Base-by-base conservation (phyloP, 2,329 filamentous ascomycete species). In the Fusarium napiforme region DNA sequence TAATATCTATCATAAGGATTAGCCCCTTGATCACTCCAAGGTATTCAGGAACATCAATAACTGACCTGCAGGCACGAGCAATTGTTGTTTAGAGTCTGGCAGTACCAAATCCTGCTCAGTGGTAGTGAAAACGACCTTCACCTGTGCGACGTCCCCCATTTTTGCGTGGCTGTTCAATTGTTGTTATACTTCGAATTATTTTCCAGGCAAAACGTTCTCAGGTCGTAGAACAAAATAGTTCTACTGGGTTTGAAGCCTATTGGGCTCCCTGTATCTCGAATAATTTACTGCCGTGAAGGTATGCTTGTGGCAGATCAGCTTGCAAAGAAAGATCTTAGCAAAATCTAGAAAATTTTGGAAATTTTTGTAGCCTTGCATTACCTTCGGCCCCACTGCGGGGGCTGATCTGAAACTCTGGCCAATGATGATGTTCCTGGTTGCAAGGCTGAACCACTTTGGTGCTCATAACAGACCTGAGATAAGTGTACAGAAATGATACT, bases 111-210 rank as follows among this genome's bases (percentile, higher is more conserved):
- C 89, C 61, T 86, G 81, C 71, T 91, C 88, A 63, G 86, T 87
- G 50, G 91, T 93, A 67, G 88, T 91, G 83, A 93, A 92, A 81
- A 90, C 85, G 69, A 93, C 90, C 82, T 90, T 91, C 71, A 93
- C 86, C 82, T 92, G 90, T 59, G 85, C 82, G 73, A 82, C 79
- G 74, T 83, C 77, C 72, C 82, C 82, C 83, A 85, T 85, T 43
- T 64, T 65, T 77, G 67, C 66, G 55, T 36, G 32, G 47, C 21
- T 56, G 26, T 49, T 42, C 21, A 45, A 28, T 45, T 28, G 23
- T 42, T 37, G 23, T 53, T 55, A 28, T 40, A 19, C 36, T 18
- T 40, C 34, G 21, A 36, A 28, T 43, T 26, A 12, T 52, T 42
- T n/a, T 42, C 28, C 15, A 36, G 14, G 11, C 9, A 12, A 18